phyloP scores from a whole-genome alignment of 306 rosid genomes.

The Malus asiatica region DNA sequence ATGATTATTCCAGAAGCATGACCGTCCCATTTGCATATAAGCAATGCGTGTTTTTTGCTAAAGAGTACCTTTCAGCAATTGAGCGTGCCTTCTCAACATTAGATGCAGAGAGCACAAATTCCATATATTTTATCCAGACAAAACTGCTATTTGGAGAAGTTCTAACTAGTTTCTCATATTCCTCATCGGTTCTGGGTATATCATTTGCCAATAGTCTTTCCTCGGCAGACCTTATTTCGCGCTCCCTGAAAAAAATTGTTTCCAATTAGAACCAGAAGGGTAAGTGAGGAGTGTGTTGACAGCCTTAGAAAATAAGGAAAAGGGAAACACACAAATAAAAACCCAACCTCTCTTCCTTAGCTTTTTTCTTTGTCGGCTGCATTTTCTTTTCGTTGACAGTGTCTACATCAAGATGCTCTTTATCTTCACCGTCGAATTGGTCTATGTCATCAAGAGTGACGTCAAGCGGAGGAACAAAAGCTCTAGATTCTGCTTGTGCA shows the following conservation, averaged over 20 bases:
- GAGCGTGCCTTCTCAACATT: constrained; percentile 88
- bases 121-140: constrained; percentile 88
- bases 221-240: constrained; percentile 68
- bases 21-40: neutral
- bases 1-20: neutral
- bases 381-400: constrained; percentile 43
- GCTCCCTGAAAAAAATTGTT: constrained; percentile 47
- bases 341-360: constrained; percentile 63
- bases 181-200: constrained; percentile 81
- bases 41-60: neutral
- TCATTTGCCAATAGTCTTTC: constrained; percentile 74
- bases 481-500: constrained; percentile 64
- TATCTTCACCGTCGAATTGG: constrained; percentile 30
- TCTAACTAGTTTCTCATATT: constrained; percentile 83
- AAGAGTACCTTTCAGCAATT: constrained; percentile 72
- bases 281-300: neutral
- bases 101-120: constrained; percentile 57
- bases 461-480: constrained; percentile 71
- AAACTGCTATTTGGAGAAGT: constrained; percentile 88
- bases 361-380: constrained; percentile 55
- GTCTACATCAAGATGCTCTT: constrained; percentile 33
- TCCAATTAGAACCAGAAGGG: neutral
- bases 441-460: constrained; percentile 71
- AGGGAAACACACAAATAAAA: constrained; percentile 1
- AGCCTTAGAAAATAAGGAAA: neutral